Conservation (phyloP, 345 rosid species). For the Aurinia saxatilis region DNA sequence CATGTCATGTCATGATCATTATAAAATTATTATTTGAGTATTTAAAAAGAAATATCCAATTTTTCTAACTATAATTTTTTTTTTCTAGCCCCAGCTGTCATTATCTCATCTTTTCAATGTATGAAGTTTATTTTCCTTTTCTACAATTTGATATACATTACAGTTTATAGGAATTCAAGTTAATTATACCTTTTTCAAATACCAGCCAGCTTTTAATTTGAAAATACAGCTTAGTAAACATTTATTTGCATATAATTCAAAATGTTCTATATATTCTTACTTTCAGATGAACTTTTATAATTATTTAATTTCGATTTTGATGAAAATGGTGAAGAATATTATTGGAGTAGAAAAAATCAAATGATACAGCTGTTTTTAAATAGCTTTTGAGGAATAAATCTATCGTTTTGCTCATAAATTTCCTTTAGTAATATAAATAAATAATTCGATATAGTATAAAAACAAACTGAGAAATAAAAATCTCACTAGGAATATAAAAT, state of each 20-base stretch:
- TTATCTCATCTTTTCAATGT: background rate
- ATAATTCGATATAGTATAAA: too few species aligned
- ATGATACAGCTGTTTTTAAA: too few species aligned
- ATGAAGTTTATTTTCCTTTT: background rate
- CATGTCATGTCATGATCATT: too few species aligned
- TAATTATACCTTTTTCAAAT: background rate
- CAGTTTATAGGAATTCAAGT: background rate
- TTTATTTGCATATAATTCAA: background rate
- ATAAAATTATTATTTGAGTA: background rate
- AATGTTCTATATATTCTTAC: background rate
- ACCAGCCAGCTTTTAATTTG: background rate
- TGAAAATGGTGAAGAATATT: background rate
- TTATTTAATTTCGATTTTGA: background rate
- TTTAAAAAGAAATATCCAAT: background rate
- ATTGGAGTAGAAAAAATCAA: too few species aligned
- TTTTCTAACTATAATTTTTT: background rate
- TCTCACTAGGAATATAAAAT: too few species aligned
- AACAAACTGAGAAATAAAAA: too few species aligned
- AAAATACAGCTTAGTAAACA: background rate
- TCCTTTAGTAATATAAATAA: too few species aligned
- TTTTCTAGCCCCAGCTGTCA: background rate
- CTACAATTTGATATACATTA: background rate
- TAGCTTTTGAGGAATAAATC: too few species aligned
- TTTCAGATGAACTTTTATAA: background rate
- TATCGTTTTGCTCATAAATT: too few species aligned